Evolutionary conservation across 352 stramenopile genomes (phyloP).

Genomic region (Pythium apleroticum): DNA sequence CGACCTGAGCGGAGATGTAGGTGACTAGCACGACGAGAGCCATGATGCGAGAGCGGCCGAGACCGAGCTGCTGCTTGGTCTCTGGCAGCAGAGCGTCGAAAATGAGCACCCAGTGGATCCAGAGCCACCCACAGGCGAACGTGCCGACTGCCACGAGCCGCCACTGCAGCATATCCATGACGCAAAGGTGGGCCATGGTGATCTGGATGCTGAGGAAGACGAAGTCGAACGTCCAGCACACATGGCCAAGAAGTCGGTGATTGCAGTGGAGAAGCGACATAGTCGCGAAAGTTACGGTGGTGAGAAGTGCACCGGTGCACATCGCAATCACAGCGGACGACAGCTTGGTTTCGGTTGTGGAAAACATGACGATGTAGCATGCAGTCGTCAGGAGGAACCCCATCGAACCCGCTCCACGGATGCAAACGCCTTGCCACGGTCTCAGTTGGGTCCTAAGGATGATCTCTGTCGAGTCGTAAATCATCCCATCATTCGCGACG

Average conservation of each 20-base stretch:
- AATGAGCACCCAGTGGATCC: conserved; percentile 23
- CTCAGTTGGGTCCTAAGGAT: not conserved
- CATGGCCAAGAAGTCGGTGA: conserved; percentile 3
- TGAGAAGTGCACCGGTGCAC: not conserved
- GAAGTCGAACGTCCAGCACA: conserved; percentile 24
- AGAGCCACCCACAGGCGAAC: conserved; percentile 16
- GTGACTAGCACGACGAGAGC: not conserved
- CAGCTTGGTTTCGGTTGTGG: not conserved
- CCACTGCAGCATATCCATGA: conserved; percentile 22
- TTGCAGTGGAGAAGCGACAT: conserved; percentile 12
- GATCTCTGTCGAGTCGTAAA: not conserved
- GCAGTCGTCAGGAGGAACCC: not conserved
- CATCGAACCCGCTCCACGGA: not conserved
- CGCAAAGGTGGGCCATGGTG: conserved; percentile 16
- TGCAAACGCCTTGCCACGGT: not conserved
- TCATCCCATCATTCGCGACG: not conserved
- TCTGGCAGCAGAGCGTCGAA: conserved; percentile 18
- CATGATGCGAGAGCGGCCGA: not conserved
- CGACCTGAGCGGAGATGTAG: conserved; percentile 5
- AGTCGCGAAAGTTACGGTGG: not conserved
- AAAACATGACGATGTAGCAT: not conserved
- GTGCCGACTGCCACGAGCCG: not conserved
- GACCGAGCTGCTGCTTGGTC: conserved; percentile 7
- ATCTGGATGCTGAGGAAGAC: conserved; percentile 25
- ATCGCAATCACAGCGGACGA: not conserved